These are phyloP conservation scores for Mortierella sp. DNA, from an alignment of 371 early-diverging fungal species.

Conservation along the genomic window DNA sequence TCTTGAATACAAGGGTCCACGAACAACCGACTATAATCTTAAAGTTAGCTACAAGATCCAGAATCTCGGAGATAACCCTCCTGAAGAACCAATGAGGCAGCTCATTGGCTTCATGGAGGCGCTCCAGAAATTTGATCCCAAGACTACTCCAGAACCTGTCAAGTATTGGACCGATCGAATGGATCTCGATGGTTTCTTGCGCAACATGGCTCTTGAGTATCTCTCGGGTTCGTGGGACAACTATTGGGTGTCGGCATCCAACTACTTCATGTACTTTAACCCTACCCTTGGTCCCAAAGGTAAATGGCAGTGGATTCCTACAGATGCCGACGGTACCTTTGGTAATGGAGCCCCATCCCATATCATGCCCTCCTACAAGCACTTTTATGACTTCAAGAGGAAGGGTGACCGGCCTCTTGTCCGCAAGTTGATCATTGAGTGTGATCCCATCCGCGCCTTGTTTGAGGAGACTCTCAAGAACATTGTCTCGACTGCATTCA, in stretches of 20 bases:
- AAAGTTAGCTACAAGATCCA: slow-evolving; percentile 34
- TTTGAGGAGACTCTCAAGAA: slow-evolving; percentile 58
- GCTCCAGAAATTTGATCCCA: slow-evolving; percentile 3
- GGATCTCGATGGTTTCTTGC: slow-evolving; percentile 18
- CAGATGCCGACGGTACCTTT: background rate
- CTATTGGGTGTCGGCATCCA: background rate
- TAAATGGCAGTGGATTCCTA: background rate
- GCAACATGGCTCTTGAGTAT: slow-evolving; percentile 54
- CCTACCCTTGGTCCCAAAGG: background rate
- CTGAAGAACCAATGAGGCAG: slow-evolving; percentile 18
- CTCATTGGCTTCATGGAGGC: slow-evolving; percentile 36
- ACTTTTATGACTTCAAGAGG: background rate
- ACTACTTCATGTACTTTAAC: background rate
- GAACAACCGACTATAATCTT: slow-evolving; percentile 25
- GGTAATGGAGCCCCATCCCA: background rate
- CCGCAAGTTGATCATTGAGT: background rate
- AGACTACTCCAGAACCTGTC: background rate
- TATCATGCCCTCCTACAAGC: background rate
- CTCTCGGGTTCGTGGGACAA: slow-evolving; percentile 45
- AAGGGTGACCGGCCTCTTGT: background rate
- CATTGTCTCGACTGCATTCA: slow-evolving; percentile 59
- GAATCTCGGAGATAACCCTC: slow-evolving; percentile 12
- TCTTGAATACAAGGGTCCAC: slow-evolving; percentile 38
- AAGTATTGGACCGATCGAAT: slow-evolving; percentile 4
- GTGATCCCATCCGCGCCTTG: slow-evolving; percentile 10